Evolutionary conservation across 208 protist species (phyloP).

Genomic region (Perkinsela sp.): DNA sequence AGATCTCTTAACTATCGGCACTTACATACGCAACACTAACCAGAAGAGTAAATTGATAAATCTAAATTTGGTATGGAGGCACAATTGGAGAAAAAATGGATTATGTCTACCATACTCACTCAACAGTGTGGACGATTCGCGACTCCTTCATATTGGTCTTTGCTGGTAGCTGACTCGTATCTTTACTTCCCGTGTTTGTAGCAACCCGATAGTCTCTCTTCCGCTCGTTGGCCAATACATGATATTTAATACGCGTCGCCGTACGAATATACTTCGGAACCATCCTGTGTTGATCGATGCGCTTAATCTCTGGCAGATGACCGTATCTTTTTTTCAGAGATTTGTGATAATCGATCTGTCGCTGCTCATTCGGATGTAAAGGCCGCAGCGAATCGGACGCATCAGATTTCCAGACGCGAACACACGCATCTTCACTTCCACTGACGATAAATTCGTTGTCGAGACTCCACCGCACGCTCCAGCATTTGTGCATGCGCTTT

Average conservation of each 20-base stretch:
- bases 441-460: conserved; percentile 78
- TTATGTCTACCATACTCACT: too few species aligned
- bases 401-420: conserved; percentile 83
- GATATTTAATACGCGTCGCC: neutral
- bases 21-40: too few species aligned
- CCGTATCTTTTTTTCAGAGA: conserved; percentile 48
- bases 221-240: neutral
- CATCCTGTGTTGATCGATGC: conserved; percentile 56
- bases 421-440: conserved; percentile 81
- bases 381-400: conserved; percentile 55
- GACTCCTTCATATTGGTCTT: neutral
- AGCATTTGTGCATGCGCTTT: conserved; percentile 88
- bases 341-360: conserved; percentile 70
- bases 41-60: too few species aligned
- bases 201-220: neutral
- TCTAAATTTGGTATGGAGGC: too few species aligned
- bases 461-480: conserved; percentile 53
- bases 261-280: conserved; percentile 37
- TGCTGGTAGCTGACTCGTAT: neutral
- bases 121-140: neutral
- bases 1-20: too few species aligned
- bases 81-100: too few species aligned
- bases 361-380: conserved; percentile 49
- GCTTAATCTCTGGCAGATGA: conserved; percentile 47
- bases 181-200: neutral